Base-by-base conservation (phyloP, 768 basidiomycete genomes). In the Boletus subparvulus region DNA sequence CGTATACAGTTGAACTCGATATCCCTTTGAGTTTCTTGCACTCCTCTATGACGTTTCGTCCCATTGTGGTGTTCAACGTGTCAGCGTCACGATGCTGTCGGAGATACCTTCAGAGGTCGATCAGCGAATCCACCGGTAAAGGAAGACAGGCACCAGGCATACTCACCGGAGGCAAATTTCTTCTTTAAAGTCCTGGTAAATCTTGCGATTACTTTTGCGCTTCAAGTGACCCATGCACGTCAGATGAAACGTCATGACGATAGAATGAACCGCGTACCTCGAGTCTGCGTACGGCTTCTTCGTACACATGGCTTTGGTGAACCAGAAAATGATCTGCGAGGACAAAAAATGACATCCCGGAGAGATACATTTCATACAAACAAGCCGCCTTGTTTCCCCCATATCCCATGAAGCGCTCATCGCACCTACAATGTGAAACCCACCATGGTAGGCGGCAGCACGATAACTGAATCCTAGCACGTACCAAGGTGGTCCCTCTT, bases 341-440 rank as follows among this genome's bases (percentile, higher is more conserved):
- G 28, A 95, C 90, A 67, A 87, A 91, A 72, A 85, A 94, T 24
- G 85, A 85, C 39, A 93, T 81, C 3, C 93, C 93, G 13, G 90
- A 86, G 8, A 95, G 76, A 73, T 92, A 92, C 83, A 95, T 90
- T 69, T 93, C 93, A 67, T 88, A 94, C 37, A 94, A 78, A 67
- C 93, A 94, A 11, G 94, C 92, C 2, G 93, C 93, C 70, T 95
- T 95, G 77, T 95, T 95, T 2, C 86, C 91, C 5, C 93, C 93
- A 69, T 94, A 94, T 2, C 93, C 93, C 45, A 93, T 80, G 65
- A 95, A 95, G 35, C 92, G 83, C 68, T 94, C 92, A 64, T 94
- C 92, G 65, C 92, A 94, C 91, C 91, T 92, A 36, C 8, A 8
- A n/a, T 28, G 57, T 42, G 21, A 49, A 12, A n/a, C 21, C 16